These are phyloP conservation scores for Fremontodendron californicum DNA, from an alignment of 345 rosid genomes.

Conservation along the genomic window DNA sequence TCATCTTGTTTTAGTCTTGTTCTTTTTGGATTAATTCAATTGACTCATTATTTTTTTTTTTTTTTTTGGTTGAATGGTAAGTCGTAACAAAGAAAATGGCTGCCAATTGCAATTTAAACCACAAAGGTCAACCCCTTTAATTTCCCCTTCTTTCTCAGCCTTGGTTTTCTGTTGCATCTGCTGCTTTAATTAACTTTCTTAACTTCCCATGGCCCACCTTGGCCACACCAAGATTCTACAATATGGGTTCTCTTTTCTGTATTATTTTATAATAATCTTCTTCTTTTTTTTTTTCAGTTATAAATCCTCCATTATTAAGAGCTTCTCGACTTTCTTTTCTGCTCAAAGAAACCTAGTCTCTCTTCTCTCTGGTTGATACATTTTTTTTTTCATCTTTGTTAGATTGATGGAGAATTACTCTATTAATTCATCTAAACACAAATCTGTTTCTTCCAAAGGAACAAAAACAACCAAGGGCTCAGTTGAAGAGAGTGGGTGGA, in stretches of 20 bases:
- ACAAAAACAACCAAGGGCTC: neutral
- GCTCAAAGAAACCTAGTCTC: neutral
- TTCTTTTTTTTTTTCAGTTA: constrained; percentile 1
- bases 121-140: constrained; percentile 37
- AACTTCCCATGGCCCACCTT: constrained; percentile 28
- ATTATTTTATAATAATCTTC: neutral
- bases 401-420: constrained; percentile 22
- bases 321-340: neutral
- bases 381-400: neutral
- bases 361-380: constrained; percentile 6
- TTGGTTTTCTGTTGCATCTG: constrained; percentile 34
- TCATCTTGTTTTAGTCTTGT: neutral
- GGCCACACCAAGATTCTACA: constrained; percentile 32
- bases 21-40: neutral
- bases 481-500: constrained; percentile 89
- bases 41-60: constrained; percentile 23
- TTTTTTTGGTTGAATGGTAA: constrained; percentile 25
- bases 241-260: constrained; percentile 25
- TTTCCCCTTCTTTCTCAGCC: neutral
- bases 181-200: constrained; percentile 41
- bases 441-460: constrained; percentile 11
- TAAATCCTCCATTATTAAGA: constrained; percentile 16
- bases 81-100: constrained; percentile 23
- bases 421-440: constrained; percentile 20
- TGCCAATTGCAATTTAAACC: constrained; percentile 20